These are phyloP conservation scores for Mycosphaerella sp. DNA, from an alignment of 2,329 filamentous ascomycete genomes.

Conservation along the genomic window DNA sequence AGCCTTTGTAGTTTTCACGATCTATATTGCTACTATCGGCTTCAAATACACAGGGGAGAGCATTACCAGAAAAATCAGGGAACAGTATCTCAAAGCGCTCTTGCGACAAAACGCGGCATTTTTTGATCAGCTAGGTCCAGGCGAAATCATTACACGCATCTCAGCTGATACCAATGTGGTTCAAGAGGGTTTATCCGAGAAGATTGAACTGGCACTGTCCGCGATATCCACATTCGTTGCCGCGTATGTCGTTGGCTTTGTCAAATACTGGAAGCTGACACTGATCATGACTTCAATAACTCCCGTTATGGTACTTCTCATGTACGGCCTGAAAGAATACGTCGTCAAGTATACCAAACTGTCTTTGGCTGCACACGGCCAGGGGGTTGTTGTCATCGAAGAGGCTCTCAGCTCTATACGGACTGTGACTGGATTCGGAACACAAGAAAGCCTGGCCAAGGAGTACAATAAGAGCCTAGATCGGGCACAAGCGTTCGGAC, in stretches of 20 bases:
- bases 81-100: conserved; percentile 76
- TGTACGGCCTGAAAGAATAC: conserved; percentile 65
- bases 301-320: conserved; percentile 65
- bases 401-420: conserved; percentile 91
- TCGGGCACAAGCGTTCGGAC: conserved; percentile 67
- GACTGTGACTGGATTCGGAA: conserved; percentile 86
- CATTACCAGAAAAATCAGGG: conserved; percentile 49
- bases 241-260: conserved; percentile 82
- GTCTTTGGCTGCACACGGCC: conserved; percentile 70
- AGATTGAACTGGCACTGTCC: conserved; percentile 69
- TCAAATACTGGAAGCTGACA: conserved; percentile 88
- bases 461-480: conserved; percentile 73
- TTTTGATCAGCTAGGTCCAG: conserved; percentile 86
- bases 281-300: conserved; percentile 79
- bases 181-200: conserved; percentile 89
- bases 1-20: conserved; percentile 47
- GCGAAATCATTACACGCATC: conserved; percentile 89
- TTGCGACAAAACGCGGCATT: conserved; percentile 84
- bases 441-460: conserved; percentile 77
- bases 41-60: conserved; percentile 64
- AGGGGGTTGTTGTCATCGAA: conserved; percentile 81
- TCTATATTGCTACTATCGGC: conserved; percentile 72
- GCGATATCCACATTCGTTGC: conserved; percentile 76
- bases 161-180: conserved; percentile 90
- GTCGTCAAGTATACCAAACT: conserved; percentile 76